Evolutionary conservation across 208 protist species (phyloP).

Genomic region (Trypanosoma grayi): DNA sequence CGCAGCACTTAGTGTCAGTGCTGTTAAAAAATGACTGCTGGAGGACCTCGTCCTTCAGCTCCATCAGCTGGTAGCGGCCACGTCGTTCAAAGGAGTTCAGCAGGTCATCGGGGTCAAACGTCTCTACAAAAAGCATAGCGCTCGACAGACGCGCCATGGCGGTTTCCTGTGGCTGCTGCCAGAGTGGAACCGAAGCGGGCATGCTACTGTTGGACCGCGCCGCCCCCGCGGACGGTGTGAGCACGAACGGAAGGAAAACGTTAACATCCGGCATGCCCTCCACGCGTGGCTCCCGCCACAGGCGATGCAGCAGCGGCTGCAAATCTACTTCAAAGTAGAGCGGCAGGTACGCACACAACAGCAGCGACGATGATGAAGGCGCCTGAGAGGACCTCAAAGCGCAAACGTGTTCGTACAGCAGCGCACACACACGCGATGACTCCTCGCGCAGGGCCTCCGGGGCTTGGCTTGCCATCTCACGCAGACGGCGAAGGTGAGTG

Average conservation of each 20-base stretch:
- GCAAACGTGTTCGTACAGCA: constrained; percentile 41
- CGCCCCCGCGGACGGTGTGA: neutral
- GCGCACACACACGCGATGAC: constrained; percentile 42
- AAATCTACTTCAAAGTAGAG: constrained; percentile 79
- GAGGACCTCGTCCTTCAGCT: constrained; percentile 33
- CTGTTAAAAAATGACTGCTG: constrained; percentile 22
- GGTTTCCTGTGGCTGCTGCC: neutral
- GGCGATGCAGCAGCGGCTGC: constrained; percentile 41
- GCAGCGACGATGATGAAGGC: constrained; percentile 17
- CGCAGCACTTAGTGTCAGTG: neutral
- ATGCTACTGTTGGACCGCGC: neutral
- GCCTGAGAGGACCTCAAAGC: neutral
- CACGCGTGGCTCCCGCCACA: constrained; percentile 33
- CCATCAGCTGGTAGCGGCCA: constrained; percentile 43
- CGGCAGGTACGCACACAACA: constrained; percentile 63
- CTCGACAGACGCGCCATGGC: constrained; percentile 14
- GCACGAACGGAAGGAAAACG: constrained; percentile 35
- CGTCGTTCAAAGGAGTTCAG: constrained; percentile 30
- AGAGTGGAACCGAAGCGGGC: neutral
- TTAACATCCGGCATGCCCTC: constrained; percentile 10
- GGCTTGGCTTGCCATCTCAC: constrained; percentile 32
- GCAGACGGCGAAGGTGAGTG: constrained; percentile 39
- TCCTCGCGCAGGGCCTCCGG: constrained; percentile 24
- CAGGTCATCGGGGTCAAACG: constrained; percentile 48
- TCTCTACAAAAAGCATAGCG: constrained; percentile 72